Evolutionary conservation across 1,284 basidiomycete genomes (phyloP).

Genomic region (Cutaneotrichosporon sp.): DNA sequence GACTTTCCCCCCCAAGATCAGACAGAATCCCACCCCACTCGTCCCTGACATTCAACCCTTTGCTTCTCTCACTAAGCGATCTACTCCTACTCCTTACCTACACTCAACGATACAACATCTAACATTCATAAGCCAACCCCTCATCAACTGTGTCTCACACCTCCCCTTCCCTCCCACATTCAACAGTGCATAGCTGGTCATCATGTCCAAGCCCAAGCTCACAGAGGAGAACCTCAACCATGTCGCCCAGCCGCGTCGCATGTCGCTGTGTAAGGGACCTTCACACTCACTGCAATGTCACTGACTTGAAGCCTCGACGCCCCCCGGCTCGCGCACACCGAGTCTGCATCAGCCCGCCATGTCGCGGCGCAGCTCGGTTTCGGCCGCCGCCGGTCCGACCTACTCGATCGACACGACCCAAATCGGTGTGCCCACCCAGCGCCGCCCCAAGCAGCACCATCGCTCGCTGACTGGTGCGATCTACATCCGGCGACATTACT

Average conservation of each 20-base stretch:
- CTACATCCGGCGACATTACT: not conserved
- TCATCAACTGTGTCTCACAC: not conserved
- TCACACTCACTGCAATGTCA: not conserved
- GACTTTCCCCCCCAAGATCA: too few relatives aligned
- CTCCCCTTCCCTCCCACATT: not conserved
- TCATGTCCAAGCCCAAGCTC: slow-evolving; percentile 32
- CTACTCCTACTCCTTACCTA: too few relatives aligned
- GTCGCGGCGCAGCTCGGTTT: slow-evolving; percentile 47
- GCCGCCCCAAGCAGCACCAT: slow-evolving; percentile 44
- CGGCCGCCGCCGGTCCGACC: slow-evolving; percentile 35
- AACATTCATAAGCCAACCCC: not conserved
- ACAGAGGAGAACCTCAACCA: slow-evolving; percentile 42
- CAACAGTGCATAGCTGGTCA: not conserved
- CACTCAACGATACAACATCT: not conserved
- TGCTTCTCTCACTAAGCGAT: too few relatives aligned
- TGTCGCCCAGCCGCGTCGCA: slow-evolving; percentile 21
- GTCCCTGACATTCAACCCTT: too few relatives aligned
- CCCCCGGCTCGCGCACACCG: slow-evolving; percentile 34
- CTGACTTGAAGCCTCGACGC: slow-evolving; percentile 15
- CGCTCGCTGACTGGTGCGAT: slow-evolving; percentile 43
- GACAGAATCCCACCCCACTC: too few relatives aligned
- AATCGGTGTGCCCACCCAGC: slow-evolving; percentile 48
- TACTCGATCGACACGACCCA: slow-evolving; percentile 41
- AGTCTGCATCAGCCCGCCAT: slow-evolving; percentile 45
- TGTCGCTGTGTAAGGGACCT: not conserved